phyloP scores from a whole-genome alignment of 2,329 filamentous ascomycete genomes.

The Pseudogymnoascus pannorum region DNA sequence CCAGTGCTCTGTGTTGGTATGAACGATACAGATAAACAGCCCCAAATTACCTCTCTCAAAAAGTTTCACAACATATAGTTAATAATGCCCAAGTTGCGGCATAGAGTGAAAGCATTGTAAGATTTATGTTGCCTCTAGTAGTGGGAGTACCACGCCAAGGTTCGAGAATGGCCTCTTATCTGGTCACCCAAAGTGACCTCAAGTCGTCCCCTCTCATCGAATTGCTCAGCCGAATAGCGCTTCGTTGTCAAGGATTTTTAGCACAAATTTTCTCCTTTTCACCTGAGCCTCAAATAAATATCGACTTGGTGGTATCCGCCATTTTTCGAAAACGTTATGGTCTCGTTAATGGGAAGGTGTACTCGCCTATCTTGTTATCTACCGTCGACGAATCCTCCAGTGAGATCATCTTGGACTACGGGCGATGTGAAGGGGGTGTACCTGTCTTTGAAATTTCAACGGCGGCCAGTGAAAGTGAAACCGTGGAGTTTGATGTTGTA shows the following conservation, averaged over 20 bases:
- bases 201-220: not conserved
- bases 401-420: constrained; percentile 20
- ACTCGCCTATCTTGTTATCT: not conserved
- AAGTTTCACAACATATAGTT: not conserved
- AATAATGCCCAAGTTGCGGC: not conserved
- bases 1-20: not conserved
- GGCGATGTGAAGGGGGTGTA: constrained; percentile 17
- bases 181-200: not conserved
- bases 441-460: constrained; percentile 16
- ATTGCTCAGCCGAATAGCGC: not conserved
- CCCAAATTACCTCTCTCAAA: not conserved
- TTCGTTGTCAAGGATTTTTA: not conserved
- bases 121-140: not conserved
- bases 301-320: not conserved
- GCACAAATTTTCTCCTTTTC: not conserved
- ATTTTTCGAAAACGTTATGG: not conserved
- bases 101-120: not conserved
- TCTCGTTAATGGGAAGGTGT: not conserved
- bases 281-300: not conserved
- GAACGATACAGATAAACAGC: not conserved
- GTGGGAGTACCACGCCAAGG: not conserved
- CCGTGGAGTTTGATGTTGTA: constrained; percentile 18
- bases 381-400: not conserved
- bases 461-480: constrained; percentile 13
- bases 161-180: not conserved